phyloP scores from a whole-genome alignment of 2,329 filamentous ascomycete genomes.

The Lachnellula arida region DNA sequence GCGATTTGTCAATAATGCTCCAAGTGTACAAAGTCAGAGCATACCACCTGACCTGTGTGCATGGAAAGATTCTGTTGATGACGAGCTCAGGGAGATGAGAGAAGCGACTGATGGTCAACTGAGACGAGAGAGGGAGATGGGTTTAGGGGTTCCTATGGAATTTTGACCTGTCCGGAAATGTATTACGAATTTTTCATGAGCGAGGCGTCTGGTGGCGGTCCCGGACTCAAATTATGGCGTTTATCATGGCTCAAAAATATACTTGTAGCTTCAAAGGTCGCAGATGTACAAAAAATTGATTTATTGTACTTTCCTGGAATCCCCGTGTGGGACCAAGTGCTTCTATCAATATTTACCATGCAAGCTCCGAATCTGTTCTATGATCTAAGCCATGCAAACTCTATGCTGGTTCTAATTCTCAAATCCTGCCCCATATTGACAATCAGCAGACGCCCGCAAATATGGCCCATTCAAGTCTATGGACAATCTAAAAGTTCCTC shows the following conservation, averaged over 20 bases:
- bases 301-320: no score
- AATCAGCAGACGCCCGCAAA: not conserved
- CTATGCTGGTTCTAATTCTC: not conserved
- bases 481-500: no score
- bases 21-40: constrained; percentile 78
- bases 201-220: constrained; percentile 10
- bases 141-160: constrained; percentile 54
- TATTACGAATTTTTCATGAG: constrained; percentile 2
- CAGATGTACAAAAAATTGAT: no score
- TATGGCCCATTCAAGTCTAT: not conserved
- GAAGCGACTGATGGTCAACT: constrained; percentile 53
- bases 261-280: no score
- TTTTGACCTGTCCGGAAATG: constrained; percentile 11
- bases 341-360: no score
- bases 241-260: not conserved
- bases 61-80: constrained; percentile 65
- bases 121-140: constrained; percentile 52
- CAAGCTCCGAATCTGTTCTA: no score
- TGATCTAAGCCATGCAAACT: not conserved
- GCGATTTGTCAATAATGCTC: constrained; percentile 76
- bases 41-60: constrained; percentile 73
- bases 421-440: not conserved
- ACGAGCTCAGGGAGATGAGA: constrained; percentile 58
- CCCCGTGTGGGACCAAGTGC: no score
- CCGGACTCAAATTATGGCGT: not conserved